Evolutionary conservation across 106 monocot species (phyloP).

Genomic region (Dendrobium catenatum): DNA sequence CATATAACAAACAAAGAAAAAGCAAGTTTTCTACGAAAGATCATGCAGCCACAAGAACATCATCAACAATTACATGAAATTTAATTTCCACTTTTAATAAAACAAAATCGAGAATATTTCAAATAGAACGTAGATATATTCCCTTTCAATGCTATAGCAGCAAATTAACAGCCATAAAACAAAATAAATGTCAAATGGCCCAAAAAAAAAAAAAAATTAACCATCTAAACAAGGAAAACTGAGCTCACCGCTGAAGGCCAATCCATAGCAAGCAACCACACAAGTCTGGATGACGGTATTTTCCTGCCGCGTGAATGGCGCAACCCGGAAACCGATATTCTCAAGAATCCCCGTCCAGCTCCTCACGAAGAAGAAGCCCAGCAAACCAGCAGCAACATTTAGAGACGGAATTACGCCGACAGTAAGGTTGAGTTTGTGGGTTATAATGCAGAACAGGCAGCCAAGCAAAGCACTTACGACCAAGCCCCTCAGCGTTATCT

Average conservation of each 20-base stretch:
- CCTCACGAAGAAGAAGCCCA: slow-evolving; percentile 85
- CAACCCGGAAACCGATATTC: slow-evolving; percentile 41
- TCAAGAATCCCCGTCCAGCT: slow-evolving; percentile 56
- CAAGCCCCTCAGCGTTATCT: slow-evolving; percentile 73
- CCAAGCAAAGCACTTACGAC: slow-evolving; percentile 71
- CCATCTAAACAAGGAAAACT: not conserved
- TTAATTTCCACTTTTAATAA: not conserved
- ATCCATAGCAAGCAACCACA: slow-evolving; percentile 93
- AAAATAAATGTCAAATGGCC: not conserved
- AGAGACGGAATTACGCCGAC: slow-evolving; percentile 95
- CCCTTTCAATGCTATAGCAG: not conserved
- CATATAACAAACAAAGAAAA: not conserved
- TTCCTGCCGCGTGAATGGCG: slow-evolving; percentile 85
- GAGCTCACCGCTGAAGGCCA: slow-evolving; percentile 77
- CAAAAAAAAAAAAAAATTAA: not conserved
- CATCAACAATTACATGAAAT: not conserved
- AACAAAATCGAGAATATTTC: not conserved
- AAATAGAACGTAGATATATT: not conserved
- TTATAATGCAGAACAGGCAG: slow-evolving; percentile 80
- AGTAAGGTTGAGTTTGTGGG: slow-evolving; percentile 95
- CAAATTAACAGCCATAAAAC: not conserved
- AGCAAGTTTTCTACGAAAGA: not conserved
- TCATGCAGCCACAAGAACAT: not conserved
- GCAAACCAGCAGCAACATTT: slow-evolving; percentile 84
- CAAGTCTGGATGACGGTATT: slow-evolving; percentile 97